phyloP scores from a whole-genome alignment of 139 green algal species.

The Tetraselmis chui region DNA sequence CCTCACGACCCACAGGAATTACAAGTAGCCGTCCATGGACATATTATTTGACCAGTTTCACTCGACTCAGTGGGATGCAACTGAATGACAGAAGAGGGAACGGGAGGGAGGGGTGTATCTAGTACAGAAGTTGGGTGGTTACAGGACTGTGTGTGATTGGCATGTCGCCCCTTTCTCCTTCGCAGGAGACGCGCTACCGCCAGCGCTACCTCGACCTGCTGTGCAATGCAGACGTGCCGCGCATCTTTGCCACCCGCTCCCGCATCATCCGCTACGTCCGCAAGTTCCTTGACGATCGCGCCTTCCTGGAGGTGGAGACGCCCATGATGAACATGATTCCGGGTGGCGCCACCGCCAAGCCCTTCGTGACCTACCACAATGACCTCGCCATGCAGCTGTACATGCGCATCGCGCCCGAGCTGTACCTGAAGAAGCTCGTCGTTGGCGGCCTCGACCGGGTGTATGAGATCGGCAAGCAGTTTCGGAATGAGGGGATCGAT shows the following conservation, averaged over 20 bases:
- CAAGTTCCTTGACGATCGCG: conserved; percentile 78
- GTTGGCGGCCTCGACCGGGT: conserved; percentile 96
- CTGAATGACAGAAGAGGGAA: too few relatives aligned
- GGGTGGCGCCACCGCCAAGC: conserved; percentile 83
- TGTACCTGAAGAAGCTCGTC: conserved; percentile 98
- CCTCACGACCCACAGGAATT: too few relatives aligned
- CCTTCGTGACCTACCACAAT: conserved; percentile 98
- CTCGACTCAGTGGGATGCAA: too few relatives aligned
- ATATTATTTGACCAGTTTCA: too few relatives aligned
- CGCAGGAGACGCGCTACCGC: conserved; percentile 91
- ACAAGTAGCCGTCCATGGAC: too few relatives aligned
- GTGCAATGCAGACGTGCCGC: conserved; percentile 66
- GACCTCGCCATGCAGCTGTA: conserved; percentile 97
- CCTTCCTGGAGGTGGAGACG: conserved; percentile 95
- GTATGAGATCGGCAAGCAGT: conserved; percentile 81
- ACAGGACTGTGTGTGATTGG: too few relatives aligned
- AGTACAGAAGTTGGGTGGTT: too few relatives aligned
- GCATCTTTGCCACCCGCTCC: conserved; percentile 78
- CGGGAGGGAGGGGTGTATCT: too few relatives aligned
- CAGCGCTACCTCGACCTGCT: conserved; percentile 98
- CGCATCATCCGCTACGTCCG: conserved; percentile 85
- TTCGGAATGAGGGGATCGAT: conserved; percentile 97
- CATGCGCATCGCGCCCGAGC: conserved; percentile 97
- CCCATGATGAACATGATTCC: conserved; percentile 96
- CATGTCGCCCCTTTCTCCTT: background rate